A percentile compares a stretch with the other conserved stretches of the same genome.
Conservation (phyloP, 1,284 basidiomycete species). For the Bondarzewia mesenterica region DNA sequence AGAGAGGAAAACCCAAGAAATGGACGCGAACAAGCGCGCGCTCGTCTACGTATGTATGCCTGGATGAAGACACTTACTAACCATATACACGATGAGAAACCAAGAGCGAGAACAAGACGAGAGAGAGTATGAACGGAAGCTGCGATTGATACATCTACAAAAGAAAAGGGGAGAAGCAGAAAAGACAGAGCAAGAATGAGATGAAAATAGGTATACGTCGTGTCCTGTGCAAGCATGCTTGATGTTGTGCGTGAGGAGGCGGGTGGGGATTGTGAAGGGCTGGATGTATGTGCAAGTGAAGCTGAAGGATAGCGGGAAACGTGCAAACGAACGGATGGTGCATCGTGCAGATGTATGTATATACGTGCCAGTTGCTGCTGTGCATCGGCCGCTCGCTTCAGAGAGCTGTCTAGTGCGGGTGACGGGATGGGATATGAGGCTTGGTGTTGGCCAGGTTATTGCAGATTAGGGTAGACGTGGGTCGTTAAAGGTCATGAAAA, state of each 20-base stretch:
- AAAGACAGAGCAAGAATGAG: neutral
- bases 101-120: neutral
- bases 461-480: neutral
- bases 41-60: too few relatives aligned
- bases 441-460: neutral
- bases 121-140: neutral
- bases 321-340: neutral
- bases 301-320: neutral
- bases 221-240: neutral
- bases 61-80: neutral
- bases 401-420: too few relatives aligned
- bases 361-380: too few relatives aligned
- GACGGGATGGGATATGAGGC: neutral
- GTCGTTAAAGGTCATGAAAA: slow-evolving; percentile 1
- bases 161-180: neutral
- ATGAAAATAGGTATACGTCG: slow-evolving; percentile 2
- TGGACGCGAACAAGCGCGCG: too few relatives aligned
- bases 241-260: neutral
- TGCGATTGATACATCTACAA: neutral
- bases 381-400: too few relatives aligned
- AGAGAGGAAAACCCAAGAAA: too few relatives aligned
- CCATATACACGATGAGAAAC: neutral
- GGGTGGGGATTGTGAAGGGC: neutral
- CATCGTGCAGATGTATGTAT: neutral
- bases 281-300: neutral